Evolutionary conservation across 1,139 yeast species (phyloP).

Genomic region (Hemisphaericaspora xylofermentans): DNA sequence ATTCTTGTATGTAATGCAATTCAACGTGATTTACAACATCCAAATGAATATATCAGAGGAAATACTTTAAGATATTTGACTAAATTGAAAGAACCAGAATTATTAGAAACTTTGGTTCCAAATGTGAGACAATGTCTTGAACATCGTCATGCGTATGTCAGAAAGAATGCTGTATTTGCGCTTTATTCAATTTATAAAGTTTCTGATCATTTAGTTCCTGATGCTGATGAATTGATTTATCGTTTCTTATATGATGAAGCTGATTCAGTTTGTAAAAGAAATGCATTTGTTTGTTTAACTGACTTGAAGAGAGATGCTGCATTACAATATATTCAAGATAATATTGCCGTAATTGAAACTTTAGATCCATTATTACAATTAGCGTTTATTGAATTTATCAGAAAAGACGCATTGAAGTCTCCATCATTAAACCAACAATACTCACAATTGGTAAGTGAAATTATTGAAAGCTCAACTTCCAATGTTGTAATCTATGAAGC

Average conservation of each 20-base stretch:
- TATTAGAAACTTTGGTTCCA: slow-evolving; percentile 93
- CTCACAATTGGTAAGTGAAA: slow-evolving; percentile 66
- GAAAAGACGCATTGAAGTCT: slow-evolving; percentile 69
- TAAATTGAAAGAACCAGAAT: slow-evolving; percentile 88
- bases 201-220: slow-evolving; percentile 86
- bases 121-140: slow-evolving; percentile 88
- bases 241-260: slow-evolving; percentile 77
- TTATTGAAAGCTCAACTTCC: slow-evolving; percentile 66
- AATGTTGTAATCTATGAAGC: slow-evolving; percentile 90
- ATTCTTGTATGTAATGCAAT: slow-evolving; percentile 97
- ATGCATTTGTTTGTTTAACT: slow-evolving; percentile 88
- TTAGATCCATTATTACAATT: slow-evolving; percentile 85
- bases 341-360: slow-evolving; percentile 59
- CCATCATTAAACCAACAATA: slow-evolving; percentile 71
- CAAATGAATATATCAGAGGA: slow-evolving; percentile 95
- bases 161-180: slow-evolving; percentile 95
- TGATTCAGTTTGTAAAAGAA: slow-evolving; percentile 93
- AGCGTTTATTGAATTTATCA: slow-evolving; percentile 87
- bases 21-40: slow-evolving; percentile 96
- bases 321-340: slow-evolving; percentile 74
- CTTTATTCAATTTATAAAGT: slow-evolving; percentile 80
- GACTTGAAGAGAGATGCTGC: slow-evolving; percentile 85
- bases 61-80: slow-evolving; percentile 89
- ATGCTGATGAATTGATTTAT: slow-evolving; percentile 82
- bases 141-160: slow-evolving; percentile 96